Percentiles rank a stretch among this genome's conserved stretches.
These are phyloP conservation scores for Skeletonema potamos DNA, from an alignment of 108 stramenopile genomes.

Conservation along the genomic window DNA sequence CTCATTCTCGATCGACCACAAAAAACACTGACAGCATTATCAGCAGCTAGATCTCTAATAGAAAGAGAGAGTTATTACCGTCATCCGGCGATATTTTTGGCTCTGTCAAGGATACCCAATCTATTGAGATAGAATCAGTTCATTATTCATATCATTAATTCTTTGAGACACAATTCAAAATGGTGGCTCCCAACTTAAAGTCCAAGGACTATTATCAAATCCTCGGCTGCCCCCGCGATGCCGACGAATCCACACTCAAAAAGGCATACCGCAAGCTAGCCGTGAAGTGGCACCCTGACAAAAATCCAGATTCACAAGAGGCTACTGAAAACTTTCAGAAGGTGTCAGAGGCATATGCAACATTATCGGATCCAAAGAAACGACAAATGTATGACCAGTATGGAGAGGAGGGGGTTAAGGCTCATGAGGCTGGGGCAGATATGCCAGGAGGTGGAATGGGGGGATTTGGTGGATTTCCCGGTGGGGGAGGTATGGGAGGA, in stretches of 20 bases:
- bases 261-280: conserved; percentile 87
- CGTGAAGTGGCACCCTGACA: conserved; percentile 91
- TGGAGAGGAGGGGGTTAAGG: conserved; percentile 71
- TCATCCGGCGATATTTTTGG: too few species aligned
- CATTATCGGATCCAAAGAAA: conserved; percentile 77
- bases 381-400: conserved; percentile 86
- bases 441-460: conserved; percentile 35
- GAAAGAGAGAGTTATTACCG: too few species aligned
- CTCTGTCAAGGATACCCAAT: too few species aligned
- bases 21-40: too few species aligned
- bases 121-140: too few species aligned
- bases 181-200: conserved; percentile 70
- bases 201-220: conserved; percentile 87
- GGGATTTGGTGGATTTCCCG: conserved; percentile 54
- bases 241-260: conserved; percentile 73
- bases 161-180: too few species aligned
- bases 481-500: conserved; percentile 53
- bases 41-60: too few species aligned
- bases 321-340: conserved; percentile 90
- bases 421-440: conserved; percentile 67
- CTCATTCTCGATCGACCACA: too few species aligned
- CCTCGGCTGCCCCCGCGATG: conserved; percentile 70
- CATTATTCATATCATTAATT: too few species aligned
- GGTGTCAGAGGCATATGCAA: conserved; percentile 83
- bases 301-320: conserved; percentile 81